Evolutionary conservation across 2,329 filamentous ascomycete species (phyloP), one percentile per base, ranked within the genome.

Genomic region (Sphaerostilbella broomeana): DNA sequence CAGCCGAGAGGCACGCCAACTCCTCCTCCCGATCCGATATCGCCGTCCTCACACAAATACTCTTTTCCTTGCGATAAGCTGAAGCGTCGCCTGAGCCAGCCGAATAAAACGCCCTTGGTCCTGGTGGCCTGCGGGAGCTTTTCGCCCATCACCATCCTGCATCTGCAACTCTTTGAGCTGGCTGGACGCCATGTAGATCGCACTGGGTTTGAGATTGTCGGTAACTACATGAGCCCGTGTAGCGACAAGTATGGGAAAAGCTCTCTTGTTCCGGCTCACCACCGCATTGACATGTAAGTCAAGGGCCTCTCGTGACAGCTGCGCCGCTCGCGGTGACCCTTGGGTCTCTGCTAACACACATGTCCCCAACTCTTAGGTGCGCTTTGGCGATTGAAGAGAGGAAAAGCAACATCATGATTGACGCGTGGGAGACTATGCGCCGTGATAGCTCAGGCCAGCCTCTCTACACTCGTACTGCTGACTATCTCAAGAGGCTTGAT

Each of bases 111-210:
- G 13, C 79, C 79, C n/a, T 66, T 84, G 18, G 75, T 82, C 4
- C 71, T 83, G 37, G 76, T 83, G 34, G 78, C 79, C 29, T 82
- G 79, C 52, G 79, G 75, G 34, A 74, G 70, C 55, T 87, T 86
- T 62, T 84, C 79, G 0, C 83, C 82, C n/a, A 77, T 81, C 38
- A 84, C 80, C 4, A 82, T 81, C 53, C 72, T 86, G 19, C 84
- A 89, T 57, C 66, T 89, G 46, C 79, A 84, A 57, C 88, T 89
- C 81, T 88, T 89, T 56, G 83, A 86, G 54, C 84, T 89, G 77
- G 84, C 84, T 3, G 77, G 79, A 52, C 84, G 88, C 62, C 86
- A 80, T 59, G 80, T 79, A 49, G 77, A 81, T 60, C 81, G 79
- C 57, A 51, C 47, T 17, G 69, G 84, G 38, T 94, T 82, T 56